These are phyloP conservation scores for Kuraishia hungarica DNA, from an alignment of 805 yeast genomes.

Conservation along the genomic window DNA sequence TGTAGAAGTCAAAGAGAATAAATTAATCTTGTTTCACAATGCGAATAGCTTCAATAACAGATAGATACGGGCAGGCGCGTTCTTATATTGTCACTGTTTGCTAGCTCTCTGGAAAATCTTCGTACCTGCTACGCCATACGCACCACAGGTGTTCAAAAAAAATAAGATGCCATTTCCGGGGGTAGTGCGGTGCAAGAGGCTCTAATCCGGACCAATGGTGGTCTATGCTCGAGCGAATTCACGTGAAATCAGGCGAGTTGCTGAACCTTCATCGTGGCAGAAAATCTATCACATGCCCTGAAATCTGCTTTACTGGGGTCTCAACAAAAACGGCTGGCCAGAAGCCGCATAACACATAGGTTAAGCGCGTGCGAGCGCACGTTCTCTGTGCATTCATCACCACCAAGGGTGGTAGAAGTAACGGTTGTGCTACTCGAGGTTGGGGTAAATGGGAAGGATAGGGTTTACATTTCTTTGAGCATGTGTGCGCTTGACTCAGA, in stretches of 20 bases:
- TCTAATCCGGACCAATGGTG: neutral
- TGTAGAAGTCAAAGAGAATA: neutral
- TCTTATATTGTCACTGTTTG: neutral
- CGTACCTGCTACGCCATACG: neutral
- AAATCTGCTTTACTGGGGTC: neutral
- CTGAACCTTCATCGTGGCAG: neutral
- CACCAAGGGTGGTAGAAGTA: neutral
- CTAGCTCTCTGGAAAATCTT: neutral
- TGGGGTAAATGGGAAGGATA: neutral
- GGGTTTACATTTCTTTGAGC: too few relatives aligned
- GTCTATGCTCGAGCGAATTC: neutral
- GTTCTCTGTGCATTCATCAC: neutral
- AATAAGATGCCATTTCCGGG: neutral
- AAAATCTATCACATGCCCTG: neutral
- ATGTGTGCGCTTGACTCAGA: too few relatives aligned
- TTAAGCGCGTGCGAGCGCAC: neutral
- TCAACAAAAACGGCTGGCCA: neutral
- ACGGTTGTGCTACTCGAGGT: neutral
- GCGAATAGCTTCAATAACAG: neutral
- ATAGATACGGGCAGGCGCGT: neutral
- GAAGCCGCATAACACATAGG: neutral
- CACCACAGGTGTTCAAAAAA: neutral
- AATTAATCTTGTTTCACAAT: neutral
- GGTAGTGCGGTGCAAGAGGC: neutral
- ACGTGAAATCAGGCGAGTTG: neutral